Base-by-base conservation (phyloP, 2,329 filamentous ascomycete genomes). In the Fusarium incarnatum region DNA sequence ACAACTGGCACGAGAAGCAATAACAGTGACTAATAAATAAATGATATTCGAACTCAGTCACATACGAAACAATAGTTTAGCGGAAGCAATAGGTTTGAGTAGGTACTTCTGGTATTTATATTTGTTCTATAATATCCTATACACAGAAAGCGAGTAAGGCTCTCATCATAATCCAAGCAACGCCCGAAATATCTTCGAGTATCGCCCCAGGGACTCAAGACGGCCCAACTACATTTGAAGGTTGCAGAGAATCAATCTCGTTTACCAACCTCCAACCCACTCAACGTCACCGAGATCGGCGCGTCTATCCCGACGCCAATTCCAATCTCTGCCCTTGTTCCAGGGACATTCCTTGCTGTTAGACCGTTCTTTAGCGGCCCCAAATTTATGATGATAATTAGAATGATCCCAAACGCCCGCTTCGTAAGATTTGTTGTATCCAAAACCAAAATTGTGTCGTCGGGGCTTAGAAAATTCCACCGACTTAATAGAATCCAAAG, bases 231-330 rank as follows among this genome's bases (percentile, higher is more conserved):
- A 90, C 87, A 89, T 89, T 87, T 88, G 88, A 80, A 84, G 78
- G 79, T 71, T 67, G 76, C 61, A 53, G 74, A 73, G 80, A 83
- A 71, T 81, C 79, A 77, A 80, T 81, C 74, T 90, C 89, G 15
- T 70, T 81, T 92, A 90, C 89, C 93, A 97, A 83, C 92, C 93
- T 85, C 94, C 94, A 89, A 97, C 93, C 91, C 95, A 97, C 89
- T 97, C 94, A 85, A 94, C 83, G 78, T 95, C 92, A 78, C 90
- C 91, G 80, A 93, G 87, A 83, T 92, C 91, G 77, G 85, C 81
- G 74, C 86, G 87, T 77, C 83, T 84, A 69, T 91, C 89, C 77
- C 87, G 84, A 77, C 87, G 87, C 86, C 87, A 88, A 70, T 87
- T 87, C 83, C 83, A 85, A 80, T 89, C 87, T 82, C 87, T 85